These are phyloP conservation scores for Neonectria hederae DNA, from an alignment of 2,329 filamentous ascomycete genomes.

Conservation along the genomic window DNA sequence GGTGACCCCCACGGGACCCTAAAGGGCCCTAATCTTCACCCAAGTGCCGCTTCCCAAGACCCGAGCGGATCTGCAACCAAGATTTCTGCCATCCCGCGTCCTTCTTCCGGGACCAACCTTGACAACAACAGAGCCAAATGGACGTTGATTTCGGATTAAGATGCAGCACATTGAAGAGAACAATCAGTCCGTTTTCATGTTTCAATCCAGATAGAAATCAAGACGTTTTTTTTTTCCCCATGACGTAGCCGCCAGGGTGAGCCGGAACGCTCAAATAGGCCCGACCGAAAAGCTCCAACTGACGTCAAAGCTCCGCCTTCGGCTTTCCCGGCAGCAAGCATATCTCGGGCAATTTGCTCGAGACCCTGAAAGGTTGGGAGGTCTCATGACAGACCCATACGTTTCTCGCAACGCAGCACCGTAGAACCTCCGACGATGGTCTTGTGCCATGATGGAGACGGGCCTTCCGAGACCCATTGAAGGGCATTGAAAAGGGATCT, in stretches of 20 bases:
- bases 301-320: constrained; percentile 28
- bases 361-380: constrained; percentile 3
- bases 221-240: not conserved
- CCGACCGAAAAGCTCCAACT: constrained; percentile 19
- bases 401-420: constrained; percentile 11
- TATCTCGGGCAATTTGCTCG: constrained; percentile 3
- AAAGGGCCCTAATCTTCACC: not conserved
- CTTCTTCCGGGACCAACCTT: not conserved
- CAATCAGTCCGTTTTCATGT: not conserved
- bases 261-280: constrained; percentile 13
- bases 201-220: not conserved
- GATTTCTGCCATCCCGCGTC: not conserved
- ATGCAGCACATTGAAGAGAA: not conserved
- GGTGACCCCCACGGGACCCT: constrained; percentile 11
- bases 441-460: constrained; percentile 7
- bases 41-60: constrained; percentile 7
- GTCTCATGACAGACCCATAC: constrained; percentile 25
- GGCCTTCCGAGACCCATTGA: not conserved
- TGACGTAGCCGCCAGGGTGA: constrained; percentile 16
- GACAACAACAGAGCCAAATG: not conserved
- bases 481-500: not conserved
- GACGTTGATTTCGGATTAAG: not conserved
- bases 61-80: not conserved
- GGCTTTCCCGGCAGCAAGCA: constrained; percentile 16
- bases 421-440: constrained; percentile 2